Conservation (phyloP, 2,329 filamentous ascomycete genomes). For the Trichoderma sp. region DNA sequence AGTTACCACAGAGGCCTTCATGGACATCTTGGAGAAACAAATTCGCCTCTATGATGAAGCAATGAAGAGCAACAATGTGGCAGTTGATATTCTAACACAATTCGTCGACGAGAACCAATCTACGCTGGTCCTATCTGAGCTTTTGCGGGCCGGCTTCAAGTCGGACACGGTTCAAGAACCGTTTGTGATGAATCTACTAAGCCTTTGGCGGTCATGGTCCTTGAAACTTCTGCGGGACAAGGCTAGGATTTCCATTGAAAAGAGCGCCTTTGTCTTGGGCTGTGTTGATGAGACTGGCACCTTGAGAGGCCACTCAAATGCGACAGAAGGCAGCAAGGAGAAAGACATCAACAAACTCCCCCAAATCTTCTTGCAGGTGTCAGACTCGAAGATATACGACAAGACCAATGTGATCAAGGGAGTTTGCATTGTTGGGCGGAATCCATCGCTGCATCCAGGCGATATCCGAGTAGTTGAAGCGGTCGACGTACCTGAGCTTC, state of each 20-base stretch:
- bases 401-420: slow-evolving; percentile 67
- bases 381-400: slow-evolving; percentile 50
- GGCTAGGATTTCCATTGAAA: slow-evolving; percentile 74
- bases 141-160: slow-evolving; percentile 81
- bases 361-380: slow-evolving; percentile 86
- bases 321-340: slow-evolving; percentile 37
- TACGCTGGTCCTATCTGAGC: slow-evolving; percentile 68
- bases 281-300: slow-evolving; percentile 81
- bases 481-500: slow-evolving; percentile 68
- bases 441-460: slow-evolving; percentile 89
- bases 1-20: slow-evolving; percentile 64
- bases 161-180: slow-evolving; percentile 60
- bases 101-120: slow-evolving; percentile 84
- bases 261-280: slow-evolving; percentile 84
- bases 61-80: slow-evolving; percentile 61
- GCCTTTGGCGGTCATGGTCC: slow-evolving; percentile 84
- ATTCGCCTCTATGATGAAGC: slow-evolving; percentile 66
- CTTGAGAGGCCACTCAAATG: slow-evolving; percentile 66
- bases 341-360: slow-evolving; percentile 59
- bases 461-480: slow-evolving; percentile 87
- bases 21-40: slow-evolving; percentile 63
- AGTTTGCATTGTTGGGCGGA: slow-evolving; percentile 79
- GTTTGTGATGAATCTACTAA: slow-evolving; percentile 74
- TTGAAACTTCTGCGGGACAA: slow-evolving; percentile 92
- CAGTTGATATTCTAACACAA: slow-evolving; percentile 64